Conservation (phyloP, 2,329 filamentous ascomycete genomes). For the Phyllosticta paracitricarpa region DNA sequence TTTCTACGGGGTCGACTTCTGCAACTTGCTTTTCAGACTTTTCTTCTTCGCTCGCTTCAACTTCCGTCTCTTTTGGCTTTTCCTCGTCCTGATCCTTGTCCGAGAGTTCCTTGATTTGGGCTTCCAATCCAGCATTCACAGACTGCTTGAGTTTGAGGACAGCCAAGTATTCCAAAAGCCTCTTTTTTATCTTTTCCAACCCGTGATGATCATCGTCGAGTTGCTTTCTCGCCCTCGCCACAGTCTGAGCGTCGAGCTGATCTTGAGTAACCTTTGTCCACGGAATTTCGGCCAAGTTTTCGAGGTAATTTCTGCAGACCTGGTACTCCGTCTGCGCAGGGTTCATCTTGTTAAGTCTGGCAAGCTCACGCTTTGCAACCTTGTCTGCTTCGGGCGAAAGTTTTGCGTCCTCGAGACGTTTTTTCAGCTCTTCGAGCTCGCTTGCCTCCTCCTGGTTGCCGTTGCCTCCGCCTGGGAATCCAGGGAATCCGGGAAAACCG, state of each 20-base stretch:
- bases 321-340: slow-evolving; percentile 94
- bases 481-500: slow-evolving; percentile 29
- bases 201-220: slow-evolving; percentile 95
- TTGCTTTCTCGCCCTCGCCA: slow-evolving; percentile 73
- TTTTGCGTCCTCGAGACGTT: slow-evolving; percentile 71
- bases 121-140: slow-evolving; percentile 72
- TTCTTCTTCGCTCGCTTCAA: slow-evolving; percentile 8
- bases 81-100: slow-evolving; percentile 32
- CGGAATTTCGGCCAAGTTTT: slow-evolving; percentile 87
- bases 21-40: slow-evolving; percentile 11
- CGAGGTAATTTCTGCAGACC: slow-evolving; percentile 84
- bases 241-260: slow-evolving; percentile 68
- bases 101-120: slow-evolving; percentile 55
- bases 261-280: slow-evolving; percentile 83
- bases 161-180: slow-evolving; percentile 86
- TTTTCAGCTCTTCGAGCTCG: slow-evolving; percentile 84
- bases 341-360: slow-evolving; percentile 86
- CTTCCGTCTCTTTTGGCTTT: slow-evolving; percentile 44
- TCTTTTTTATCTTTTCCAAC: slow-evolving; percentile 93
- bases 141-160: slow-evolving; percentile 93
- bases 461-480: slow-evolving; percentile 36
- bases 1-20: slow-evolving; percentile 29
- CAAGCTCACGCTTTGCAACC: slow-evolving; percentile 81
- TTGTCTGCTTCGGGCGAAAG: slow-evolving; percentile 78
- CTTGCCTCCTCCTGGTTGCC: slow-evolving; percentile 66